Conservation (phyloP, 257 asterid genomes). For the Solanum boliviense region DNA sequence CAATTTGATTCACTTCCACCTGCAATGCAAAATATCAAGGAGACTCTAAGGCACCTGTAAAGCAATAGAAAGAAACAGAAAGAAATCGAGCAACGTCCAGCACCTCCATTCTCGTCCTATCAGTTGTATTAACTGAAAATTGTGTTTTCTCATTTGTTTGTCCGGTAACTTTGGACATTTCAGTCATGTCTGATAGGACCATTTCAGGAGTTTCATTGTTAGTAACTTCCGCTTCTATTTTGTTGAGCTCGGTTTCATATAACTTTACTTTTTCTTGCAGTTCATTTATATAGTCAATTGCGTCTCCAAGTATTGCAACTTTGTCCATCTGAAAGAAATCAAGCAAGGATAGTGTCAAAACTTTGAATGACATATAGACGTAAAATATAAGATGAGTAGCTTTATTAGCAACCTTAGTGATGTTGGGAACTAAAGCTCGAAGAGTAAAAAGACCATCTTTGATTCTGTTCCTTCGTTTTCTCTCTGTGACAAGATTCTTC, state of each 20-base stretch:
- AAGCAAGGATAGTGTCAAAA: not conserved
- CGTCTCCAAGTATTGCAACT: conserved; percentile 51
- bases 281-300: conserved; percentile 58
- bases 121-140: not conserved
- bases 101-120: not conserved
- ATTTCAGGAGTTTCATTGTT: conserved; percentile 3
- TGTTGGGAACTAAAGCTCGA: conserved; percentile 75
- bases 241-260: conserved; percentile 30
- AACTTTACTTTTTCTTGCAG: conserved; percentile 19
- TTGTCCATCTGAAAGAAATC: conserved; percentile 55
- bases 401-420: conserved; percentile 47
- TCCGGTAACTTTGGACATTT: not conserved
- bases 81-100: not conserved
- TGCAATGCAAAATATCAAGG: conserved; percentile 1
- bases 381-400: not conserved
- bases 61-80: not conserved
- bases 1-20: conserved; percentile 57
- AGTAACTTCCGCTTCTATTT: conserved; percentile 23
- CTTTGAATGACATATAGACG: not conserved
- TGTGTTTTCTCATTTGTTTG: not conserved
- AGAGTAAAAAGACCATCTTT: conserved; percentile 54
- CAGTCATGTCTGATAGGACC: conserved; percentile 3
- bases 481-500: conserved; percentile 78
- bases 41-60: not conserved
- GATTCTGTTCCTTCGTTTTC: conserved; percentile 72